A percentile compares a stretch with the other conserved stretches of the same genome.
Conservation (phyloP, 2,329 filamentous ascomycete genomes). For the Xylariaceae sp. region DNA sequence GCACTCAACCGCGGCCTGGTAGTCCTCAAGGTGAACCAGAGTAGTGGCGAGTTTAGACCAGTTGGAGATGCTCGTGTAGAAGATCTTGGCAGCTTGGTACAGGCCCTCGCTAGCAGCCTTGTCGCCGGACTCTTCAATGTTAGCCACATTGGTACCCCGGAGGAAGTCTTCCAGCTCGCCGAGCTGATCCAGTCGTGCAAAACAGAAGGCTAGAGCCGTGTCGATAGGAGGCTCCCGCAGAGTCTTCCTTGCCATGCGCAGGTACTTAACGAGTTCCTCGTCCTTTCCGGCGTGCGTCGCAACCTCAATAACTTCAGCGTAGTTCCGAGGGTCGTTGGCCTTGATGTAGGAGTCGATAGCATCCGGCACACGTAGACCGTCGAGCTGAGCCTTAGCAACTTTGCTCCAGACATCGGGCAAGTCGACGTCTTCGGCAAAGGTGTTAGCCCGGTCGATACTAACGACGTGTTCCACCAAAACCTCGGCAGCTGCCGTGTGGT, state of each 20-base stretch:
- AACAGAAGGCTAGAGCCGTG: constrained; percentile 89
- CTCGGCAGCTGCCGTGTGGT: constrained; percentile 78
- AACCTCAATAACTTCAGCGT: constrained; percentile 91
- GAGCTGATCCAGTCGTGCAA: constrained; percentile 84
- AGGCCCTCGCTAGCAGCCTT: constrained; percentile 93
- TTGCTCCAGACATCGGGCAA: constrained; percentile 95
- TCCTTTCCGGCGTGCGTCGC: constrained; percentile 94
- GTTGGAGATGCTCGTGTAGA: constrained; percentile 97
- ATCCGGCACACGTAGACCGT: constrained; percentile 87
- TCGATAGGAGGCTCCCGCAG: constrained; percentile 89
- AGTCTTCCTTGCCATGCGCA: constrained; percentile 96
- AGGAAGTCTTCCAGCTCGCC: constrained; percentile 94
- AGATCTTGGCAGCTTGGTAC: constrained; percentile 96
- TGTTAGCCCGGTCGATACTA: constrained; percentile 93
- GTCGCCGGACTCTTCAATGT: constrained; percentile 94
- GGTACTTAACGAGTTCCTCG: constrained; percentile 91
- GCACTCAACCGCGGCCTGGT: constrained; percentile 95
- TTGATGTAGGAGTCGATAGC: constrained; percentile 97
- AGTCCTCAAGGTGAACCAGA: constrained; percentile 91
- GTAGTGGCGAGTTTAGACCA: constrained; percentile 99
- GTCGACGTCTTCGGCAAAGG: constrained; percentile 91
- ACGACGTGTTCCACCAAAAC: constrained; percentile 95
- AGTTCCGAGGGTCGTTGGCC: constrained; percentile 86
- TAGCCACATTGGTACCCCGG: constrained; percentile 84
- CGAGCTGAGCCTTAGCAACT: constrained; percentile 94